Conservation (phyloP, 352 stramenopile species). For the Phytophthora macrochlamydospora region DNA sequence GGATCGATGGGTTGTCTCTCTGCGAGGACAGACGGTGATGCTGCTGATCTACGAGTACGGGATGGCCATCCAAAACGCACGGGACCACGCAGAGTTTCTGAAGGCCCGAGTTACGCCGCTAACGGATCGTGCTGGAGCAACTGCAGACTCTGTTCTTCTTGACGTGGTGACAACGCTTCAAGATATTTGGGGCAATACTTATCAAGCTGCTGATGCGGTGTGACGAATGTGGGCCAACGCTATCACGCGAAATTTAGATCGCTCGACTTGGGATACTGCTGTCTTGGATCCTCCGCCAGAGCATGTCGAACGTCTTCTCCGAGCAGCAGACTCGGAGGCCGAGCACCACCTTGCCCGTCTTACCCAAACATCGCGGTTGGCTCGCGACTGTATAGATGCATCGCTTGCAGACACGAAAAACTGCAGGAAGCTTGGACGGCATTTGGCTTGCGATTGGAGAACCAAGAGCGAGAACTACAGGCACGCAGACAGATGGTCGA, state of each 20-base stretch:
- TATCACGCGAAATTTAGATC: slow-evolving; percentile 3
- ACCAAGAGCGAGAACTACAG: background rate
- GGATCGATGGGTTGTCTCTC: slow-evolving; percentile 12
- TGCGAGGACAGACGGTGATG: slow-evolving; percentile 6
- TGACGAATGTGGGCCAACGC: slow-evolving; percentile 8
- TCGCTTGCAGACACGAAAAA: background rate
- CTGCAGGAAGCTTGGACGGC: background rate
- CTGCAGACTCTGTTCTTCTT: background rate
- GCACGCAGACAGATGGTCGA: background rate
- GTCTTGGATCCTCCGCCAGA: background rate
- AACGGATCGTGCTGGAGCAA: slow-evolving; percentile 8
- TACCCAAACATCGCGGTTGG: background rate
- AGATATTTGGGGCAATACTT: slow-evolving; percentile 1
- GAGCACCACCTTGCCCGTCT: background rate
- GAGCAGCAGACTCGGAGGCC: background rate
- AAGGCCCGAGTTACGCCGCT: background rate
- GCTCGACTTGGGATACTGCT: slow-evolving; percentile 2
- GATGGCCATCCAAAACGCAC: background rate
- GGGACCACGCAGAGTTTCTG: background rate
- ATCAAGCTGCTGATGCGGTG: background rate
- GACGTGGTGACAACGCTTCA: slow-evolving; percentile 6
- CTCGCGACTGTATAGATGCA: background rate
- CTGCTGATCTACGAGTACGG: slow-evolving; percentile 21
- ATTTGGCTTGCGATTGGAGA: background rate
- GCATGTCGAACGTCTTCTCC: background rate